Evolutionary conservation across 805 yeast species (phyloP).

Genomic region (Yarrowia deformans): DNA sequence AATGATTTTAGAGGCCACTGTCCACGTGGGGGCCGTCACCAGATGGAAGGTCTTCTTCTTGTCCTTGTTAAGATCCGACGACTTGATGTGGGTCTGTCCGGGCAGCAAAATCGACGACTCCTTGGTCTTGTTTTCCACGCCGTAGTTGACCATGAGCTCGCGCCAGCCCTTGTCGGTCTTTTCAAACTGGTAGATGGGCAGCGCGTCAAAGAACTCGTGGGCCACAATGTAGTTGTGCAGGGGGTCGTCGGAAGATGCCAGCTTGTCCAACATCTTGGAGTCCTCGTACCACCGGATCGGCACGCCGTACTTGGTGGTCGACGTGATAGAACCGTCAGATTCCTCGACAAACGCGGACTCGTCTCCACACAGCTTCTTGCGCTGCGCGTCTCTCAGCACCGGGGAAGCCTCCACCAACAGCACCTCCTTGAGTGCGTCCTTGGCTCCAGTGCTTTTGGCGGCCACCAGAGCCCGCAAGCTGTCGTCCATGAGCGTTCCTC

Average conservation of each 20-base stretch:
- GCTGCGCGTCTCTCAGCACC: conserved; percentile 65
- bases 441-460: conserved; percentile 33
- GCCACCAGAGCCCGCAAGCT: conserved; percentile 52
- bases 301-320: conserved; percentile 56
- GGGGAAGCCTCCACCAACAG: conserved; percentile 76
- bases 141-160: conserved; percentile 71
- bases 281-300: conserved; percentile 53
- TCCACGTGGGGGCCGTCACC: conserved; percentile 63
- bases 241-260: conserved; percentile 44
- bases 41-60: conserved; percentile 57
- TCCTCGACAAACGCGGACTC: neutral
- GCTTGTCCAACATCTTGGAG: conserved; percentile 45
- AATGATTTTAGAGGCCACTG: conserved; percentile 64
- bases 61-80: conserved; percentile 37
- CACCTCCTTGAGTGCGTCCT: conserved; percentile 48
- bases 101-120: conserved; percentile 46
- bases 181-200: conserved; percentile 75
- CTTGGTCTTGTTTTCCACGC: conserved; percentile 44
- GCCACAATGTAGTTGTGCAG: conserved; percentile 71
- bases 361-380: conserved; percentile 55
- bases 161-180: conserved; percentile 74
- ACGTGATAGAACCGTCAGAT: conserved; percentile 25
- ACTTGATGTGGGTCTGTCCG: conserved; percentile 42
- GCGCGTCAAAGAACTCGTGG: conserved; percentile 87
- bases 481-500: conserved; percentile 79